Base-by-base conservation (phyloP, 805 yeast genomes). In the Kuraishia cidri region DNA sequence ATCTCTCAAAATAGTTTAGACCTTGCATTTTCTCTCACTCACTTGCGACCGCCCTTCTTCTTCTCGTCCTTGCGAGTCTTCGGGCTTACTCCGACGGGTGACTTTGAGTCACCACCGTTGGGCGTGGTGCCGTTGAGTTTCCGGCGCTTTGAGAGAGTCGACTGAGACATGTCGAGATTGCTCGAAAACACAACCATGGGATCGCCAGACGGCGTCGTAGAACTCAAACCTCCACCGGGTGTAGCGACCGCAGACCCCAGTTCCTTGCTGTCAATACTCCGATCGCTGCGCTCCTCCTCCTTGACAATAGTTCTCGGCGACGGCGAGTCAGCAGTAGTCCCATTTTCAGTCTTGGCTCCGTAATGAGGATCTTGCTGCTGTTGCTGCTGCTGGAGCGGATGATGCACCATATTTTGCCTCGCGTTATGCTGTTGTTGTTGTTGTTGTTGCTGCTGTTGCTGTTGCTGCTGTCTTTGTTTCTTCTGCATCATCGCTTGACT, bases 111-210 rank as follows among this genome's bases (percentile, higher is more conserved):
- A n/a, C n/a, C n/a, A n/a, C n/a, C n/a, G n/a, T n/a, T n/a, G n/a
- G n/a, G n/a, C n/a, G n/a, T 25, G 15, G 27, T 14, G 12, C 23
- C 23, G 32, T 29, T 29, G 8, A 31, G 23, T 16, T 31, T 31
- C 13, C 33, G 17, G 11, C 33, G 4, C 33, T 31, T 31, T 13
- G 33, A 15, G 4, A 31, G 28, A 4, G 28, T 31, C 16, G 33
- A 31, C 23, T 31, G 33, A 7, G 22, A 17, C 6, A 31, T 23
- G 18, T 31, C 22, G 24, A 31, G 17, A 18, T 15, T 24, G 10
- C 28, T 31, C 5, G 28, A 10, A 7, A 20, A 10, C 23, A 20
- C 23, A 10, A 20, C 23, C 11, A n/a, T 17, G 11, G n/a, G 20
- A 8, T 11, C 19, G 21, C 21, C 30, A 11, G 12, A 14, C 4